These are phyloP conservation scores for Chenopodium album DNA, from an alignment of 148 eudicot genomes.

Conservation along the genomic window DNA sequence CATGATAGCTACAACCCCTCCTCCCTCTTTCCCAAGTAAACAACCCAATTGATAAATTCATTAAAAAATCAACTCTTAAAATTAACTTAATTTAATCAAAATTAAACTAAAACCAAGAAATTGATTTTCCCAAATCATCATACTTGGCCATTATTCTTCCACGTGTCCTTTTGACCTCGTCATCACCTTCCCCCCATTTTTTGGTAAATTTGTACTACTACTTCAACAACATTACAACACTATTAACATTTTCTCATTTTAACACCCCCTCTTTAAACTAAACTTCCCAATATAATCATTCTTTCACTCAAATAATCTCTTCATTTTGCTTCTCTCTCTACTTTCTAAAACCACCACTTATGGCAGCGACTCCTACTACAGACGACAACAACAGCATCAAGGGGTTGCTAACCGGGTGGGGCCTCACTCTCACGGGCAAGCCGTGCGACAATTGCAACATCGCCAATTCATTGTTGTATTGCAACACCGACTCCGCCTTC, in stretches of 20 bases:
- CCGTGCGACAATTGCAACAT: constrained; percentile 58
- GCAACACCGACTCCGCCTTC: constrained; percentile 64
- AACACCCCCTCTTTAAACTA: constrained; percentile 11
- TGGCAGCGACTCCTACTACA: neutral
- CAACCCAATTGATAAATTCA: no score
- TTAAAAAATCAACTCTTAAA: no score
- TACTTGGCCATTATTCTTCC: constrained; percentile 24
- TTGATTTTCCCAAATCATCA: constrained; percentile 16
- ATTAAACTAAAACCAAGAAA: constrained; percentile 5
- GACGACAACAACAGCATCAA: constrained; percentile 11
- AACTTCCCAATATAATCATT: neutral
- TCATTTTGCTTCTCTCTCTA: neutral
- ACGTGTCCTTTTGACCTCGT: constrained; percentile 32
- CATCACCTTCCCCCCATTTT: constrained; percentile 21
- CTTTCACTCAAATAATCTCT: neutral
- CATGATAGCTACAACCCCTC: constrained; percentile 19
- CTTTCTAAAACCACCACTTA: neutral
- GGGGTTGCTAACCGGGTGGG: constrained; percentile 32
- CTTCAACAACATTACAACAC: no score
- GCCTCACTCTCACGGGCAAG: constrained; percentile 42
- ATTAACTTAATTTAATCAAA: no score
- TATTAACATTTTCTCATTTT: no score
- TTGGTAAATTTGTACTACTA: neutral
- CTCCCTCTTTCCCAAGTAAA: neutral
- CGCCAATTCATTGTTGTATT: constrained; percentile 52